Conservation (phyloP, 2,329 filamentous ascomycete genomes). For the Fusarium zealandicum region DNA sequence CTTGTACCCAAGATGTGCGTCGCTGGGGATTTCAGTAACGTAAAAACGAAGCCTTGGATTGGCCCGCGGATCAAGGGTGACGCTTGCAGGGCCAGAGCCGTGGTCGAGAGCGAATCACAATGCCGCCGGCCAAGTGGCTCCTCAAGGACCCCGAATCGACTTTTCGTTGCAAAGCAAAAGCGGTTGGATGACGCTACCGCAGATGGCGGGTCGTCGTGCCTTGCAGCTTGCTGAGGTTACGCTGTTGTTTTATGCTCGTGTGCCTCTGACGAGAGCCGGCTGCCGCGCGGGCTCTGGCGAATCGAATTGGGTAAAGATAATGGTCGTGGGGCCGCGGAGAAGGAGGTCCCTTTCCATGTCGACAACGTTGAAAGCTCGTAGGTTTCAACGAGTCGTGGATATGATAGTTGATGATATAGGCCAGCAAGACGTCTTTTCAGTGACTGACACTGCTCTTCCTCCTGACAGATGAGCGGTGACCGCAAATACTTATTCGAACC, state of each 20-base stretch:
- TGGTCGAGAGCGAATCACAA: conserved; percentile 33
- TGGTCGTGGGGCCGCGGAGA: conserved; percentile 36
- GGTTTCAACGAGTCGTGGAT: conserved; percentile 1
- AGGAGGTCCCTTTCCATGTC: conserved; percentile 19
- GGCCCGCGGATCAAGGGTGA: conserved; percentile 34
- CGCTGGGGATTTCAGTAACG: conserved; percentile 37
- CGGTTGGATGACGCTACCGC: conserved; percentile 27
- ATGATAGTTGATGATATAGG: conserved; percentile 6
- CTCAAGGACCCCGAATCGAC: conserved; percentile 18
- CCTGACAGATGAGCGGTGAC: conserved; percentile 19
- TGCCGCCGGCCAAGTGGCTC: conserved; percentile 20
- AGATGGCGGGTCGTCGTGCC: conserved; percentile 39
- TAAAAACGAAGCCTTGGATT: conserved; percentile 41
- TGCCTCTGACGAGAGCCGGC: conserved; percentile 12
- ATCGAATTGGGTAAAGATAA: conserved; percentile 29
- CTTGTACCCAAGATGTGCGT: conserved; percentile 32
- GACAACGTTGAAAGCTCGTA: conserved; percentile 6
- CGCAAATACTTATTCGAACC: conserved; percentile 31
- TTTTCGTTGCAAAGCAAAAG: conserved; percentile 14
- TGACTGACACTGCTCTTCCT: not conserved
- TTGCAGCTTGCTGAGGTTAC: conserved; percentile 34
- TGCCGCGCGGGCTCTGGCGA: conserved; percentile 28
- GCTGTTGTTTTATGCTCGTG: conserved; percentile 22
- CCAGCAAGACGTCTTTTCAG: conserved; percentile 1
- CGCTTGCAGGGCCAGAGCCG: conserved; percentile 24